phyloP scores from a whole-genome alignment of 2,329 filamentous ascomycete species.

The Aphanocladium album region DNA sequence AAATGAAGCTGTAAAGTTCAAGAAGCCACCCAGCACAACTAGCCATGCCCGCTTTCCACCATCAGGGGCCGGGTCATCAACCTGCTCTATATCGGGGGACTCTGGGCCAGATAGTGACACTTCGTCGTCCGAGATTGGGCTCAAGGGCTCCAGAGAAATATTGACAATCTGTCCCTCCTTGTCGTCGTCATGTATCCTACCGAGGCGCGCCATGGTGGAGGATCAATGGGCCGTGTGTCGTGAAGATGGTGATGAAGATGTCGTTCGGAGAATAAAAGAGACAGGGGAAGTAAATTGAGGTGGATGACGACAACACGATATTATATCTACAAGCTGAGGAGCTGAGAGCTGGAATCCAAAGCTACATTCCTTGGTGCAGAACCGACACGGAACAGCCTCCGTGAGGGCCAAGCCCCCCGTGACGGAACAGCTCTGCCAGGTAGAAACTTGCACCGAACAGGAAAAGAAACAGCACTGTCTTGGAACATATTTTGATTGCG shows the following conservation, averaged over 20 bases:
- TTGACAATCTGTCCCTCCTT: background rate
- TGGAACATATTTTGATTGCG: background rate
- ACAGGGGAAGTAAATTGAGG: background rate
- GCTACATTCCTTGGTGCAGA: background rate
- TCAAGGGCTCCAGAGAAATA: background rate
- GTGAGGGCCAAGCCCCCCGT: background rate
- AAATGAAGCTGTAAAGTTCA: constrained; percentile 24
- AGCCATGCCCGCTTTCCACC: constrained; percentile 26
- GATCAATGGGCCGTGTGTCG: background rate
- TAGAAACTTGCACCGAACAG: background rate
- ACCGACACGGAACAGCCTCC: background rate
- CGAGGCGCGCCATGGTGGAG: background rate
- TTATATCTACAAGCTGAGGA: background rate
- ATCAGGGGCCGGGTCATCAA: constrained; percentile 17
- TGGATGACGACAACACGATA: background rate
- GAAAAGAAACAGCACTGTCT: background rate
- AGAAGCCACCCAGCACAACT: constrained; percentile 25
- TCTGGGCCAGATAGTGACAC: background rate
- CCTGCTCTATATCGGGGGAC: background rate
- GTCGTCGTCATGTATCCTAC: background rate
- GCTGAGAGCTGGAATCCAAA: background rate
- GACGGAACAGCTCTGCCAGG: background rate
- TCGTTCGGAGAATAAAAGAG: background rate
- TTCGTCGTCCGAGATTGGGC: background rate
- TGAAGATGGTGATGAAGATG: background rate